Conservation (phyloP, 768 basidiomycete genomes). For the Lactarius evosmus region DNA sequence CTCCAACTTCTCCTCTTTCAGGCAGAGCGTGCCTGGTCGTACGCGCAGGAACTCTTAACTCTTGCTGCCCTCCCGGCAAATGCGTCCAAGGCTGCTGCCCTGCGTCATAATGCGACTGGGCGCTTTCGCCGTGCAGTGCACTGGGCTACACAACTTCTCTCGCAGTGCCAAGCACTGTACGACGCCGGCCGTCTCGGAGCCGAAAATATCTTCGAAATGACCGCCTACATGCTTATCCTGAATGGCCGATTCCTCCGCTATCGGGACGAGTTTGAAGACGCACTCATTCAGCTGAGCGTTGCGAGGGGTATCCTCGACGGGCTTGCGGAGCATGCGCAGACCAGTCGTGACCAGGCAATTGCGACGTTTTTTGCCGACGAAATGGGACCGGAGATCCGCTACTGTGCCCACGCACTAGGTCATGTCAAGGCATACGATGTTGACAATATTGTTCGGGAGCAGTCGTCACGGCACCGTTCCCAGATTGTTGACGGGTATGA, state of each 20-base stretch:
- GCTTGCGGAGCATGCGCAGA: slow-evolving; percentile 58
- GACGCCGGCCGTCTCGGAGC: slow-evolving; percentile 50
- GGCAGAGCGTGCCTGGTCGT: slow-evolving; percentile 88
- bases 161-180: slow-evolving; percentile 66
- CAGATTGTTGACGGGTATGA: slow-evolving; percentile 65
- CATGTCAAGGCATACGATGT: slow-evolving; percentile 76
- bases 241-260: slow-evolving; percentile 82
- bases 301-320: slow-evolving; percentile 72
- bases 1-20: slow-evolving; percentile 85
- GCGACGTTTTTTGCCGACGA: slow-evolving; percentile 81
- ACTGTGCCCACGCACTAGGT: slow-evolving; percentile 88
- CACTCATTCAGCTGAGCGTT: slow-evolving; percentile 71
- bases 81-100: slow-evolving; percentile 44
- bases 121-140: slow-evolving; percentile 76
- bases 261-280: slow-evolving; percentile 71
- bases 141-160: slow-evolving; percentile 75
- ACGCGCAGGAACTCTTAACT: slow-evolving; percentile 73
- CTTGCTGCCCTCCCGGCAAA: slow-evolving; percentile 44
- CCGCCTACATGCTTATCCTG: slow-evolving; percentile 74
- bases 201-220: slow-evolving; percentile 61
- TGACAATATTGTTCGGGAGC: slow-evolving; percentile 65
- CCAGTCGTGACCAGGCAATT: slow-evolving; percentile 83
- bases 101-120: slow-evolving; percentile 72
- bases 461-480: slow-evolving; percentile 54
- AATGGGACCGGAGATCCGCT: slow-evolving; percentile 85